Base-by-base conservation (phyloP, 2,329 filamentous ascomycete genomes). In the Lachnellula cervina region DNA sequence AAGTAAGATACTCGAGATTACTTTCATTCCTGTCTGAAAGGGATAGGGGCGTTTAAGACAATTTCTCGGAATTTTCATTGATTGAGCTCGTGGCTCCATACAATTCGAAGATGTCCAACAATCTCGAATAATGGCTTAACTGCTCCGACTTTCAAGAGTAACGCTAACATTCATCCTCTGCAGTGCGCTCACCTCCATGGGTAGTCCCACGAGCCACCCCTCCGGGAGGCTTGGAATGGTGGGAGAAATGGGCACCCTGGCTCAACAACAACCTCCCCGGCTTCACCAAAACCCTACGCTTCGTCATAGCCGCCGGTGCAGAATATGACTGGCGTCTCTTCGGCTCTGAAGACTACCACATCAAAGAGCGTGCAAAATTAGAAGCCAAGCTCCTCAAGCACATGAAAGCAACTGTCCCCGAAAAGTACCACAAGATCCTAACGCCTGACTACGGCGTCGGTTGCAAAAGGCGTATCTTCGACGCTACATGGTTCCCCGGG, bases 371-470 rank as follows among this genome's bases (percentile, higher is more conserved):
- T 9, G 70, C 72, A 46, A 66, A 68, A 37, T 56, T 73, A 11
- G 77, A 81, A 58, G 67, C 72, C 9, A 46, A 64, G 19, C 69
- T 76, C 17, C 56, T 81, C 34, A 54, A 62, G 5, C 71, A 77
- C 46, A 77, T 84, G 73, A 76, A 73, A 63, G 69, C 66, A 21
- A 70, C 64, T 0, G 77, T 76, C 0, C 81, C 81, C 0, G 69
- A 78, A 55, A 78, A 82, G 63, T 84, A 83, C 58, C 78, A 80
- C 60, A 77, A 82, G 46, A 78, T 83, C 0, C 64, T 84, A 28
- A 82, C 77, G 0, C 81, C 81, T 2, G 72, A 83, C 56, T 84
- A 83, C 56, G 71, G 73, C 13, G 69, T 83, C 19, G 79, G 80
- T 11, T 83, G 81, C 68, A 84, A 84, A 65, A 71, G 81, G 45